These are phyloP conservation scores for Podila minutissima DNA, from an alignment of 192 early-diverging fungal genomes.

Conservation along the genomic window DNA sequence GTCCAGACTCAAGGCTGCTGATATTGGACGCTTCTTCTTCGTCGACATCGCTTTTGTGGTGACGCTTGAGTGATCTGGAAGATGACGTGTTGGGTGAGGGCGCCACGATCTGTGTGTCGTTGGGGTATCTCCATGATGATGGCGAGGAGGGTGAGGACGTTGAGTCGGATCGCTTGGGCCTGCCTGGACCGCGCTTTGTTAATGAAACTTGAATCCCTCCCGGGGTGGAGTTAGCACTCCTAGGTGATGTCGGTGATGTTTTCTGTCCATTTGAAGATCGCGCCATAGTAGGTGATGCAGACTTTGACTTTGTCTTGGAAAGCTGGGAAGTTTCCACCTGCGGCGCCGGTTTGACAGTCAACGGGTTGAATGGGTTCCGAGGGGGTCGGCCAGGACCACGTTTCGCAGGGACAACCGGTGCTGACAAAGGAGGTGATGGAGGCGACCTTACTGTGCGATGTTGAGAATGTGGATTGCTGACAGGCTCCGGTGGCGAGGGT, in stretches of 20 bases:
- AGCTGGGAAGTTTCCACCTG: not conserved
- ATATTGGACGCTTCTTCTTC: conserved; percentile 10
- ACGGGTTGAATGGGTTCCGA: conserved; percentile 31
- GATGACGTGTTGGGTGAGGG: not conserved
- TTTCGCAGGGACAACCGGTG: conserved; percentile 27
- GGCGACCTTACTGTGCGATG: not conserved
- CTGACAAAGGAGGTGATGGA: conserved; percentile 8
- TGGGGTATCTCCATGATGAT: conserved; percentile 12
- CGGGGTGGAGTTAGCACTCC: conserved; percentile 4
- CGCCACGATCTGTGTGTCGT: conserved; percentile 1
- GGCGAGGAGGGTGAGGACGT: not conserved
- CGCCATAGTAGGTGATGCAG: conserved; percentile 31
- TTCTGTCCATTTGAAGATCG: conserved; percentile 1
- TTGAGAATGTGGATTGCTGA: conserved; percentile 1
- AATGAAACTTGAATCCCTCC: not conserved
- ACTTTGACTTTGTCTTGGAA: conserved; percentile 22
- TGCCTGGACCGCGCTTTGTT: conserved; percentile 35
- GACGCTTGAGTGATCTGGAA: conserved; percentile 21
- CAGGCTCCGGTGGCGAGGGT: conserved; percentile 1
- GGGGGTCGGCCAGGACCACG: conserved; percentile 52
- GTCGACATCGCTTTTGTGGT: conserved; percentile 25
- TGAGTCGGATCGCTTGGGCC: conserved; percentile 20
- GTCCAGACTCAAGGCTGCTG: conserved; percentile 11
- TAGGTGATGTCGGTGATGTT: conserved; percentile 4
- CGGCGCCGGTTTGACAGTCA: not conserved